phyloP scores from a whole-genome alignment of 108 stramenopile genomes.

The Aurantiochytrium sp. region DNA sequence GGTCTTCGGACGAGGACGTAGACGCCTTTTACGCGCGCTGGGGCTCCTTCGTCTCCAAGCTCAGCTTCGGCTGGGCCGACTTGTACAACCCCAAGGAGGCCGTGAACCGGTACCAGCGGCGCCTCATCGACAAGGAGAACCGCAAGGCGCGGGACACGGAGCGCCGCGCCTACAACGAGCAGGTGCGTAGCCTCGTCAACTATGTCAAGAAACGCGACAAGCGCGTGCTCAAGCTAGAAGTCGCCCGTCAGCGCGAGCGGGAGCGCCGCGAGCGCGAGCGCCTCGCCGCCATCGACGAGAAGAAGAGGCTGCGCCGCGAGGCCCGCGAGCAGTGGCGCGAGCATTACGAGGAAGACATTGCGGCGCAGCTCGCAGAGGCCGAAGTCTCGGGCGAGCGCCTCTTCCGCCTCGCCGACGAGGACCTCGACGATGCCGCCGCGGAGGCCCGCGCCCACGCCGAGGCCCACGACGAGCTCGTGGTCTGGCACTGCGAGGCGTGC shows the following conservation, averaged over 20 bases:
- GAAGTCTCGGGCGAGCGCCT: background rate
- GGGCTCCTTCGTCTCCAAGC: background rate
- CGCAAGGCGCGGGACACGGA: constrained; percentile 24
- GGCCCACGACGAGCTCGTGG: background rate
- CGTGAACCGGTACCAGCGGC: constrained; percentile 36
- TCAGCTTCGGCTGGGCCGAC: constrained; percentile 43
- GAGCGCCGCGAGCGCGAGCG: background rate
- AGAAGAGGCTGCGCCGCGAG: background rate
- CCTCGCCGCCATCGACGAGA: constrained; percentile 19
- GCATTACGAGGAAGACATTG: constrained; percentile 32
- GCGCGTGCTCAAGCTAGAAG: background rate
- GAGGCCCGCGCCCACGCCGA: background rate
- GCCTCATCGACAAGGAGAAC: constrained; percentile 41
- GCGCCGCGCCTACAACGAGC: constrained; percentile 24
- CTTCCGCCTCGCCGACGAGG: constrained; percentile 14
- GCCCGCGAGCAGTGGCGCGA: background rate
- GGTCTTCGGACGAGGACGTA: background rate
- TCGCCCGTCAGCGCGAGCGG: background rate
- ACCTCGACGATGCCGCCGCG: background rate
- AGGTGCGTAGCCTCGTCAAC: constrained; percentile 26
- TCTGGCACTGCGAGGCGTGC: background rate
- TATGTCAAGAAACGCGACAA: constrained; percentile 41
- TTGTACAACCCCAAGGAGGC: constrained; percentile 40
- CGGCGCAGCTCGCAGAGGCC: constrained; percentile 11
- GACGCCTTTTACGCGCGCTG: constrained; percentile 34